These are phyloP conservation scores for Russula sp. DNA, from an alignment of 768 basidiomycete species.

Conservation along the genomic window DNA sequence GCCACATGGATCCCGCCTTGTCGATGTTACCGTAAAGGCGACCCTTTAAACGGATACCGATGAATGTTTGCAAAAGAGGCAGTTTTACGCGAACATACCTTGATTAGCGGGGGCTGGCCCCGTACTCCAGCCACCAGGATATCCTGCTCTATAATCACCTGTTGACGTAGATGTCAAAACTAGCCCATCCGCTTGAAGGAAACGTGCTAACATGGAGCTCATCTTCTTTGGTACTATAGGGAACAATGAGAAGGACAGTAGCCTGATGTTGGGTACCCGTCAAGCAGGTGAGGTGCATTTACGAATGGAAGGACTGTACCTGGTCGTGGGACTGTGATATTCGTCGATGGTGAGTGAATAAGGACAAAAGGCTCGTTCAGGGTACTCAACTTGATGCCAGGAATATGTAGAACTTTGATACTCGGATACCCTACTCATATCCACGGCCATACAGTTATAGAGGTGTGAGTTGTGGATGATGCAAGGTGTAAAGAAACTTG, in stretches of 20 bases:
- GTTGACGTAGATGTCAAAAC: constrained; percentile 2
- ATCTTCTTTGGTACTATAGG: constrained; percentile 62
- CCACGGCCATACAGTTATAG: neutral
- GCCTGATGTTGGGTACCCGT: constrained; percentile 42
- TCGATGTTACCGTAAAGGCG: constrained; percentile 67
- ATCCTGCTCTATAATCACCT: constrained; percentile 71
- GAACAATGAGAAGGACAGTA: constrained; percentile 69
- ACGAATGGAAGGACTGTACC: constrained; percentile 36
- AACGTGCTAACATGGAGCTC: constrained; percentile 46
- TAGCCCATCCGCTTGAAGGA: neutral
- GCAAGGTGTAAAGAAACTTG: neutral
- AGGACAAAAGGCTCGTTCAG: neutral
- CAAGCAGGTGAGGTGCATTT: constrained; percentile 19
- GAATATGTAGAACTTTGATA: constrained; percentile 48
- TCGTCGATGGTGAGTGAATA: constrained; percentile 10
- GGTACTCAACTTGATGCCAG: constrained; percentile 72
- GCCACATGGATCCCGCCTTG: constrained; percentile 64
- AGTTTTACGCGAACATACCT: constrained; percentile 42
- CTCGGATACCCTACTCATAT: constrained; percentile 14
- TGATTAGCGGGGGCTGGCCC: constrained; percentile 63
- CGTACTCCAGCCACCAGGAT: constrained; percentile 69
- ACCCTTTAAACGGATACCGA: constrained; percentile 42
- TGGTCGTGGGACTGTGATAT: constrained; percentile 74
- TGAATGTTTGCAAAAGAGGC: neutral
- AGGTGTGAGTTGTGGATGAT: neutral